Percentiles rank a stretch among this genome's conserved stretches.
These are phyloP conservation scores for Trematosphaeria pertusa DNA, from an alignment of 2,329 filamentous ascomycete species.

Conservation along the genomic window DNA sequence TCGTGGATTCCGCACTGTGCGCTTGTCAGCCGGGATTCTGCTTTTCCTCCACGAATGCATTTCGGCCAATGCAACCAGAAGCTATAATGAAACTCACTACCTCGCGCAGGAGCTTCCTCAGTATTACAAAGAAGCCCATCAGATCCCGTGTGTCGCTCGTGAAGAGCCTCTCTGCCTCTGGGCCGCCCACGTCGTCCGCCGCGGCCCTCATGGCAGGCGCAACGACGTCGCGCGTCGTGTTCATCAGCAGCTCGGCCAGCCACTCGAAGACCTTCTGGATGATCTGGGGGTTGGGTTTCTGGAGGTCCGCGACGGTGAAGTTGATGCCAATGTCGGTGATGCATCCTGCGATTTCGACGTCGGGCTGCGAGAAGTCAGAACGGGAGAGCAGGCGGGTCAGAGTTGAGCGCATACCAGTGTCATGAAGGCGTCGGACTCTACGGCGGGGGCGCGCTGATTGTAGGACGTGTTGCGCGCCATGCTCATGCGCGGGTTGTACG, in stretches of 20 bases:
- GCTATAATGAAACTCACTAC: constrained; percentile 40
- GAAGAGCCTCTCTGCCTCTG: constrained; percentile 78
- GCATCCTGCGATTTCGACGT: constrained; percentile 89
- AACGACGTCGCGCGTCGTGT: constrained; percentile 89
- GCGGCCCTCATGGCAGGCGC: constrained; percentile 95
- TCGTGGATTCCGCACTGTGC: constrained; percentile 84
- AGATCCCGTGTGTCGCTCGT: constrained; percentile 89
- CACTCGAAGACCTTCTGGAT: constrained; percentile 98
- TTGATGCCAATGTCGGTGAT: constrained; percentile 96
- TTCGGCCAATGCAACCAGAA: neutral
- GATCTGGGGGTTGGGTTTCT: constrained; percentile 92
- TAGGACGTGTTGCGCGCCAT: constrained; percentile 53
- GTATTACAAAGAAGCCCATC: constrained; percentile 91
- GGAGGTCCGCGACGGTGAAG: constrained; percentile 84
- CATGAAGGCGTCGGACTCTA: constrained; percentile 59
- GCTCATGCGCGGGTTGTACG: constrained; percentile 60
- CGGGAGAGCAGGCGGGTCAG: neutral
- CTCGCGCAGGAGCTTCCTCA: constrained; percentile 78
- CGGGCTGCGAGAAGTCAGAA: constrained; percentile 56
- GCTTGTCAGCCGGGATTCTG: constrained; percentile 14
- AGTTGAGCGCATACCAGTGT: constrained; percentile 54
- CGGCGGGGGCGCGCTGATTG: constrained; percentile 49
- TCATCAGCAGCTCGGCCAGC: constrained; percentile 93
- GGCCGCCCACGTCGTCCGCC: constrained; percentile 83
- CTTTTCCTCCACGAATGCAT: neutral